These are phyloP conservation scores for Monascus purpureus DNA, from an alignment of 495 filamentous ascomycete species.

Conservation along the genomic window DNA sequence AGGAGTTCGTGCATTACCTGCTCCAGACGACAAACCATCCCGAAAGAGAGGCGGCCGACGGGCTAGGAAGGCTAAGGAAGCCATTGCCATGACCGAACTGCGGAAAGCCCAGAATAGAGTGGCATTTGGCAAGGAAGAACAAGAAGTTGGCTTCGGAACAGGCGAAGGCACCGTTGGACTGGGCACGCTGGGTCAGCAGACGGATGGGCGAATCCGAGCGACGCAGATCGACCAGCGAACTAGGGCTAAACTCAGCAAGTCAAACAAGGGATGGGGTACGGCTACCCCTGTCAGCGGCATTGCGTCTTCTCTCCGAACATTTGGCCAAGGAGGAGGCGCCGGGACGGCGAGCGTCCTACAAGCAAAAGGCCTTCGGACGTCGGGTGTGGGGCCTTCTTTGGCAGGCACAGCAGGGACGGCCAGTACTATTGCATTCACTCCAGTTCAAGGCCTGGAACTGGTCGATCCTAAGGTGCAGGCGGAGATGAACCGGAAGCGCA, in stretches of 20 bases:
- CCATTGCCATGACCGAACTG: slow-evolving; percentile 90
- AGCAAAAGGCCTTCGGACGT: slow-evolving; percentile 57
- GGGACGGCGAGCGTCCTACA: slow-evolving; percentile 54
- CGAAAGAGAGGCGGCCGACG: slow-evolving; percentile 85
- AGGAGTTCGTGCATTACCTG: slow-evolving; percentile 74
- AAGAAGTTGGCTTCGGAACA: slow-evolving; percentile 82
- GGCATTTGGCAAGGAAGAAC: slow-evolving; percentile 91
- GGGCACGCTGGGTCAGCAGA: slow-evolving; percentile 85
- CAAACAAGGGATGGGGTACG: slow-evolving; percentile 90
- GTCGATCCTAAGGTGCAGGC: slow-evolving; percentile 86
- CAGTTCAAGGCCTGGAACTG: slow-evolving; percentile 87
- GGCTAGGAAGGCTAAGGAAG: slow-evolving; percentile 92
- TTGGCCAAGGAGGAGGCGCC: slow-evolving; percentile 45
- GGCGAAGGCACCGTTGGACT: slow-evolving; percentile 78
- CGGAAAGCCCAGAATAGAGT: slow-evolving; percentile 94
- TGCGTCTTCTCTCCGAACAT: slow-evolving; percentile 65
- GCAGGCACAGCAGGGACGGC: slow-evolving; percentile 54
- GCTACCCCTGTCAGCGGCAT: slow-evolving; percentile 47
- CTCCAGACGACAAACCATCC: slow-evolving; percentile 89
- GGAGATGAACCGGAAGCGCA: slow-evolving; percentile 68
- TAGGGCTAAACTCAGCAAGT: slow-evolving; percentile 79
- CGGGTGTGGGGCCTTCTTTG: slow-evolving; percentile 58
- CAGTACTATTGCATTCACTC: slow-evolving; percentile 82
- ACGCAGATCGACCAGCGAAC: slow-evolving; percentile 89
- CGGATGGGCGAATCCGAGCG: slow-evolving; percentile 74